Conservation (phyloP, 805 yeast genomes). For the Millerozyma miso region DNA sequence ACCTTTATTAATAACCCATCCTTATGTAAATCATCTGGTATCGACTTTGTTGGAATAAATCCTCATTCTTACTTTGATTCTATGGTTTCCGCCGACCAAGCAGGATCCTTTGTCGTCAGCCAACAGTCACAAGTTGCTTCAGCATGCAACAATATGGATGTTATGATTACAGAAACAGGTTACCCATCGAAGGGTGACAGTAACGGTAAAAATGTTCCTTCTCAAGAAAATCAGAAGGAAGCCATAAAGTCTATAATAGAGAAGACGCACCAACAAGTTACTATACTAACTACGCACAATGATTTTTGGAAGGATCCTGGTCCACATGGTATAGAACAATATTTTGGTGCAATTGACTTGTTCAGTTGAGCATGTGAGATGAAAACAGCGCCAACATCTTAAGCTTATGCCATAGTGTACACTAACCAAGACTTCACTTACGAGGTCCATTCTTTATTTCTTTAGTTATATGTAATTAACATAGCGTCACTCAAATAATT, state of each 20-base stretch:
- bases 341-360: constrained; percentile 63
- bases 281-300: constrained; percentile 74
- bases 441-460: not conserved
- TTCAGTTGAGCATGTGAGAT: constrained; percentile 16
- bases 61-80: constrained; percentile 82
- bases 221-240: constrained; percentile 59
- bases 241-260: constrained; percentile 66
- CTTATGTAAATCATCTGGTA: constrained; percentile 63
- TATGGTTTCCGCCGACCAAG: constrained; percentile 52
- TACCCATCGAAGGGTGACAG: constrained; percentile 73
- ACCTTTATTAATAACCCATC: constrained; percentile 57
- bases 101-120: constrained; percentile 67
- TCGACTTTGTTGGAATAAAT: constrained; percentile 83
- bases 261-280: constrained; percentile 54
- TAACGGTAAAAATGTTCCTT: constrained; percentile 74
- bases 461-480: not conserved
- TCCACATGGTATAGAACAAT: constrained; percentile 78
- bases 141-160: constrained; percentile 52
- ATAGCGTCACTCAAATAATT: not conserved
- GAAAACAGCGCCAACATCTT: constrained; percentile 1
- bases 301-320: constrained; percentile 91
- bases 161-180: constrained; percentile 80
- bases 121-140: constrained; percentile 54
- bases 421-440: too few species aligned
- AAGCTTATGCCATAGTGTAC: too few species aligned